A percentile compares a stretch with the other conserved stretches of the same genome.
Evolutionary conservation across 768 basidiomycete species (phyloP).

Genomic region (Trametes punicea): DNA sequence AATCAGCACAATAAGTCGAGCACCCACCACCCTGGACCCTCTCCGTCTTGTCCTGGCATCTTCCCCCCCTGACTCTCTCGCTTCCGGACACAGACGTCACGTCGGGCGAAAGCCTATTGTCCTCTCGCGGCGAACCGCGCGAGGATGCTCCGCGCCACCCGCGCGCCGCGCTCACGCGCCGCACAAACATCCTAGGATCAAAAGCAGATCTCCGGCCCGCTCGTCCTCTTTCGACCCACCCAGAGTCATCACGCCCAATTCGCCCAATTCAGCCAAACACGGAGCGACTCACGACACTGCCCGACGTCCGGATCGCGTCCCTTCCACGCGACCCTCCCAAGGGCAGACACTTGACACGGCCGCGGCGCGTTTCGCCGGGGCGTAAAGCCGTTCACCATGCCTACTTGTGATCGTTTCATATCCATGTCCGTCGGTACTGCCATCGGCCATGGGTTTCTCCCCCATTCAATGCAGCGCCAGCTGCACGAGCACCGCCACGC

Average conservation of each 20-base stretch:
- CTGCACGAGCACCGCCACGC: background rate
- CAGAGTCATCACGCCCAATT: background rate
- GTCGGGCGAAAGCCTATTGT: background rate
- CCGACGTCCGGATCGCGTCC: background rate
- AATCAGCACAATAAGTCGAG: slow-evolving; percentile 13
- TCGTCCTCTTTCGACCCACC: background rate
- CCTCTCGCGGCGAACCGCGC: background rate
- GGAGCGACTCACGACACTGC: background rate
- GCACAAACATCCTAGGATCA: background rate
- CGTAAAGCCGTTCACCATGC: background rate
- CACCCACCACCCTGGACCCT: slow-evolving; percentile 4
- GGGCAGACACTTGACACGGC: background rate
- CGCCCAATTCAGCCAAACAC: background rate
- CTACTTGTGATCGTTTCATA: slow-evolving; percentile 6
- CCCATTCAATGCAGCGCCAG: background rate
- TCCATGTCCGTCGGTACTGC: background rate
- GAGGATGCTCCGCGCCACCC: background rate
- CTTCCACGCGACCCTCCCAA: background rate
- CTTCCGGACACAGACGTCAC: slow-evolving; percentile 6
- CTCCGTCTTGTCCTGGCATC: background rate
- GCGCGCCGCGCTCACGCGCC: background rate
- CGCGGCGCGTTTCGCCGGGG: background rate
- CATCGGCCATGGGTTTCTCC: slow-evolving; percentile 8
- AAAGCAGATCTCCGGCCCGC: background rate
- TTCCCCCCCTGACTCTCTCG: slow-evolving; percentile 12